phyloP scores from a whole-genome alignment of 495 filamentous ascomycete species.

The Neurospora sp. region DNA sequence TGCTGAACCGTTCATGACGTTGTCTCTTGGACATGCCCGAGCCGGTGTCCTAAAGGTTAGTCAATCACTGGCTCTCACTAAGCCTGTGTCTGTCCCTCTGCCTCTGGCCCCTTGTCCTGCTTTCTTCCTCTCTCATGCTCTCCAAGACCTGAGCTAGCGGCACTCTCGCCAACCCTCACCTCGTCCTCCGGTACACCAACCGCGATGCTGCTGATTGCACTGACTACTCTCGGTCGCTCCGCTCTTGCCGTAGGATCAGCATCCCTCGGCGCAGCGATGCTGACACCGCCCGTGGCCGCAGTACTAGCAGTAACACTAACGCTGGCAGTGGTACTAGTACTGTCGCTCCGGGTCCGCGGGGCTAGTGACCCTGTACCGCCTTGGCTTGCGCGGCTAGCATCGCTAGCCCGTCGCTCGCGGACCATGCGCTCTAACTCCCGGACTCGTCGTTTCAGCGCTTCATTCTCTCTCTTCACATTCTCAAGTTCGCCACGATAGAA shows the following conservation, averaged over 20 bases:
- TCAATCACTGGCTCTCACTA: not conserved
- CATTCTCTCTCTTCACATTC: slow-evolving; percentile 68
- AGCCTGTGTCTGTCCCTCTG: not conserved
- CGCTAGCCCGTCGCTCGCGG: slow-evolving; percentile 35
- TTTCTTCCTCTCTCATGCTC: not conserved
- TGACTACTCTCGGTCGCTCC: slow-evolving; percentile 25
- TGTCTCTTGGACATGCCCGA: not conserved
- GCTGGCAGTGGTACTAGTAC: slow-evolving; percentile 30
- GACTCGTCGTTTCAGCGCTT: slow-evolving; percentile 59
- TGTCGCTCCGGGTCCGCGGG: slow-evolving; percentile 22
- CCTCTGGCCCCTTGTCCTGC: not conserved
- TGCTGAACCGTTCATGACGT: not conserved
- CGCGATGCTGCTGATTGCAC: slow-evolving; percentile 27
- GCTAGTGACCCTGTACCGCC: not conserved
- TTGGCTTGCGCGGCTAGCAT: slow-evolving; percentile 22
- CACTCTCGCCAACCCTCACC: slow-evolving; percentile 47
- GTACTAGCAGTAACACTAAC: slow-evolving; percentile 29
- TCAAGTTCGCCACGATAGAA: slow-evolving; percentile 64
- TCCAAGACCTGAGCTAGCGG: slow-evolving; percentile 34
- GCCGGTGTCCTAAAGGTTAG: not conserved
- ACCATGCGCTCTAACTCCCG: slow-evolving; percentile 57
- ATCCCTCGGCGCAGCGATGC: slow-evolving; percentile 21
- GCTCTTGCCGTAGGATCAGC: slow-evolving; percentile 2
- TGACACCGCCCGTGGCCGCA: slow-evolving; percentile 17
- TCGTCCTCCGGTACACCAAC: slow-evolving; percentile 40